Base-by-base conservation (phyloP, 1,139 yeast genomes). In the Wickerhamomyces sp. region DNA sequence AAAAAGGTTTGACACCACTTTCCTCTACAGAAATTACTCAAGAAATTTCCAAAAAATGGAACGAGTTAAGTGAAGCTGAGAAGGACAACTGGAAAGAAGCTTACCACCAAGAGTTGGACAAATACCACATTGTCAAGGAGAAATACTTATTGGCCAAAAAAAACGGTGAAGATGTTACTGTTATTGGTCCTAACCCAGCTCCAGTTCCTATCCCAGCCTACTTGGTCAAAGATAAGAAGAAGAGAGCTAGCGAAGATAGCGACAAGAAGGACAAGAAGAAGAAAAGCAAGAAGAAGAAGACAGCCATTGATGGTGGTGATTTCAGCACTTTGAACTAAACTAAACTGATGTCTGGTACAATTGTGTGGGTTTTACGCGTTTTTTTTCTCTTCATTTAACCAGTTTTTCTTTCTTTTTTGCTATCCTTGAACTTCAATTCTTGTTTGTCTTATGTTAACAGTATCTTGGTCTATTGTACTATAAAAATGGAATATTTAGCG, bases 41-140 rank as follows among this genome's bases (percentile, higher is more conserved):
- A 53, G 81, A 81, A 53, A 81, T 88, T 51, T 80, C 92, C 40
- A 79, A 75, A 53, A 76, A 80, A 59, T 89, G 96, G 96, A 77
- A 78, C 54, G 74, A 70, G 35, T 67, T 88, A 57, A 58, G 79
- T 40, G 83, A 76, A 16, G 74, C 67, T 25, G 92, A 84, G 56
- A 85, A 83, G 62, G 75, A 72, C 43, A 74, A 76, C 51, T 89
- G 94, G 92, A 84, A 81, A 59, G 76, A 75, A 51, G 76, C 81
- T 46, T 87, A 88, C 61, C 77, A 74, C 47, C 72, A 72, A 39
- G 86, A 84, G 53, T 70, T 81, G 60, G 75, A 67, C 48, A 68
- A 64, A 41, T 87, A 87, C 63, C 82, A 80, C 51, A 69, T 64
- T 43, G 81, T 72, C 48, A 78, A 81, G 64, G 81, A 76, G 51